Base-by-base conservation (phyloP, 306 rosid species). In the Inga oerstediana region DNA sequence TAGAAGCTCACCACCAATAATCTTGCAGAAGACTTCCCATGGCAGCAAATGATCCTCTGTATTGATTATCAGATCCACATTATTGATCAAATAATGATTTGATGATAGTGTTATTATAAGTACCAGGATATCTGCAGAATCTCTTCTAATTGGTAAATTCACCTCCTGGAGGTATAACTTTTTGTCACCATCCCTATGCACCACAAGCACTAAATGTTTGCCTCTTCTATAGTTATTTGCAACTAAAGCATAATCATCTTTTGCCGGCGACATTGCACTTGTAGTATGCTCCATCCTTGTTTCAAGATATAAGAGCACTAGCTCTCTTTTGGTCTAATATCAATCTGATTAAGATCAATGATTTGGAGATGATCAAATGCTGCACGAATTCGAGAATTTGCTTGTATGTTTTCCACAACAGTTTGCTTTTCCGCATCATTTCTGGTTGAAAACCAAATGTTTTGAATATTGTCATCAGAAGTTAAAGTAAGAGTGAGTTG, bases 31-130 rank as follows among this genome's bases (percentile, higher is more conserved):
- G 44, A 77, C 3, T 5, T 43, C 61, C 81, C 81, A 77, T 5
- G 81, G 54, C 71, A 77, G 30, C 61, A 77, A 7, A 62, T 62
- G 73, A 30, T 77, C 81, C 72, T 62, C 11, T 27, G 43, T 64
- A 19, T 16, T 61, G 72, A 77, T 77, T 3, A 0, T 0, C n/a
- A 35, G 7, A 68, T 77, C 81, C 30, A 64, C 37, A 0, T 10
- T 32, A 16, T 1, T n/a, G 10, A 0, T 77, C 7, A 44, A 59
- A n/a, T 77, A 43, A 17, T 27, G 5, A 24, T 22, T 58, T 41
- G 27, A 61, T 13, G 44, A 74, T 74, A 27, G 45, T 16, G 81
- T 77, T 74, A 37, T 76, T 64, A 78, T 43, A 10, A 41, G 17
- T 45, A 78, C 74, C 11, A 78, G 24, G 3, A 46, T 34, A 22